phyloP scores from a whole-genome alignment of 106 monocot genomes.

The Allium cepa region DNA sequence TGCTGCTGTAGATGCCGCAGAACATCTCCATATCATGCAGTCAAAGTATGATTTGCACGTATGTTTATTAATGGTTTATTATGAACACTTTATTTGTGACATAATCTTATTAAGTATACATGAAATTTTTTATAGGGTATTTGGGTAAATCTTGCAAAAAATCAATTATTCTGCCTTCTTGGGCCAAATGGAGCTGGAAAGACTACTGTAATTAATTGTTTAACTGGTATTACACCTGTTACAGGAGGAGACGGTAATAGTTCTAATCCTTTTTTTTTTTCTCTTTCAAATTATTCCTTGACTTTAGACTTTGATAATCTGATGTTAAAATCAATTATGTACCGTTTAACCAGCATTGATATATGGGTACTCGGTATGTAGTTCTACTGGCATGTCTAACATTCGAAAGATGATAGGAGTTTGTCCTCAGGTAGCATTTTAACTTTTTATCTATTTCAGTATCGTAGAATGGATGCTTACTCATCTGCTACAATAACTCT shows the following conservation, averaged over 20 bases:
- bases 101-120: not conserved
- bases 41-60: slow-evolving; percentile 38
- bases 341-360: slow-evolving; percentile 51
- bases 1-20: slow-evolving; percentile 43
- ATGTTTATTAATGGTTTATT: not conserved
- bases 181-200: slow-evolving; percentile 97
- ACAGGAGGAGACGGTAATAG: slow-evolving; percentile 74
- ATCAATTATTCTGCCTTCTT: slow-evolving; percentile 93
- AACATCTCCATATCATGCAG: slow-evolving; percentile 71
- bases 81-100: not conserved
- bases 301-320: not conserved
- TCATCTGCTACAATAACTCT: not conserved
- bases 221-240: slow-evolving; percentile 85
- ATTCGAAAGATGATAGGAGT: slow-evolving; percentile 86
- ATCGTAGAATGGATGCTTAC: not conserved
- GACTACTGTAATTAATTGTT: slow-evolving; percentile 82
- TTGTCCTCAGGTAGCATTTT: slow-evolving; percentile 69
- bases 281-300: too few species aligned
- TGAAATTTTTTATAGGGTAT: slow-evolving; percentile 37
- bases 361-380: slow-evolving; percentile 75
- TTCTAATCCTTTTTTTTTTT: too few species aligned
- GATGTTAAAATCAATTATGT: not conserved
- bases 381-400: slow-evolving; percentile 74
- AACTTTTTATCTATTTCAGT: slow-evolving; percentile 1
- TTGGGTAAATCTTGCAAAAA: slow-evolving; percentile 79